A percentile compares a stretch with the other conserved stretches of the same genome.
phyloP scores from a whole-genome alignment of 2,329 filamentous ascomycete species.

The Cladosporium halotolerans region DNA sequence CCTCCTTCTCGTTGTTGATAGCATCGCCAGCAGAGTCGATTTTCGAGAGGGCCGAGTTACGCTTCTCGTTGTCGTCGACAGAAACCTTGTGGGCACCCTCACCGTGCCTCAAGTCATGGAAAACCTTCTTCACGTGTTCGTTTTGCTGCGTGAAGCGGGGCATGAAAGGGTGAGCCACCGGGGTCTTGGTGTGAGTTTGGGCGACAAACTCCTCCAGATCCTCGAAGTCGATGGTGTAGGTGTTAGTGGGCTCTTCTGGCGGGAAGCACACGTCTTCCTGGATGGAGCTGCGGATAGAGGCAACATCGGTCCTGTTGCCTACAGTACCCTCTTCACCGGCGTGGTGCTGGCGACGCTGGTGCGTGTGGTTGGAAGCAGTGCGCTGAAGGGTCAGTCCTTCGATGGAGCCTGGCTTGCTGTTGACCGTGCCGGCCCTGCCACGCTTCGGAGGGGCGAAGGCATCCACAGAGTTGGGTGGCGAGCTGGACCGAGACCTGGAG shows the following conservation, averaged over 20 bases:
- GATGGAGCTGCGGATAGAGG: conserved; percentile 62
- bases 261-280: conserved; percentile 90
- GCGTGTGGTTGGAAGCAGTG: conserved; percentile 63
- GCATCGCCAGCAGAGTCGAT: conserved; percentile 20
- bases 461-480: conserved; percentile 94
- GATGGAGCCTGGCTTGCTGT: conserved; percentile 51
- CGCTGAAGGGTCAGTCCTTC: conserved; percentile 58
- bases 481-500: conserved; percentile 60
- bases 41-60: conserved; percentile 29
- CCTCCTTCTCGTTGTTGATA: conserved; percentile 41
- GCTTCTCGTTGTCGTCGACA: conserved; percentile 20
- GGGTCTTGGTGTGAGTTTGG: conserved; percentile 45
- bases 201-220: conserved; percentile 87
- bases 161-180: conserved; percentile 38
- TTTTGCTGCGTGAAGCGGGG: conserved; percentile 22
- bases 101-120: conserved; percentile 53
- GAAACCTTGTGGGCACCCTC: conserved; percentile 16
- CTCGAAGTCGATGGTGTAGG: conserved; percentile 83
- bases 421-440: conserved; percentile 64
- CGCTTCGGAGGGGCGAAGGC: conserved; percentile 89
- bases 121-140: conserved; percentile 41
- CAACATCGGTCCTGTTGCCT: conserved; percentile 52
- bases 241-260: conserved; percentile 68
- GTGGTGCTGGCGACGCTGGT: conserved; percentile 50
- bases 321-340: conserved; percentile 54